Evolutionary conservation across 805 yeast species (phyloP).

Genomic region (Kodamaea sagamina): DNA sequence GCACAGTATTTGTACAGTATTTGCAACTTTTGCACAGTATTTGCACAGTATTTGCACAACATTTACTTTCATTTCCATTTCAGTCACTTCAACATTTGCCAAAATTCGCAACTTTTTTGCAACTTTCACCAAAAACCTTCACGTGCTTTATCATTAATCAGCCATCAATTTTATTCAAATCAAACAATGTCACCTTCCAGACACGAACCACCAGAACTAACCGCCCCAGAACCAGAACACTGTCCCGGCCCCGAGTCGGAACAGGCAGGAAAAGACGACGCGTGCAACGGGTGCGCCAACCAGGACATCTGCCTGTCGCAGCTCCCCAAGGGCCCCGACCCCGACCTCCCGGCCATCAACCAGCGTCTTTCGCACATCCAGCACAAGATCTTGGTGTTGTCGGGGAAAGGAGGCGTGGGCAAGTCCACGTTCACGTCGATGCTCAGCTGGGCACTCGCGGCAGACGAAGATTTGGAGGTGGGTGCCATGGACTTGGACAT

Average conservation of each 20-base stretch:
- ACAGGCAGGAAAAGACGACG: slow-evolving; percentile 88
- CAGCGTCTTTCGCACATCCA: slow-evolving; percentile 61
- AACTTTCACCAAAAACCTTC: too few species aligned
- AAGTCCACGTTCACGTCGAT: slow-evolving; percentile 94
- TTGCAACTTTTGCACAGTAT: too few species aligned
- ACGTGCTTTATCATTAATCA: background rate
- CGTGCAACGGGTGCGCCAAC: slow-evolving; percentile 94
- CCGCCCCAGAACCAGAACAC: slow-evolving; percentile 90
- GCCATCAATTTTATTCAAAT: too few species aligned
- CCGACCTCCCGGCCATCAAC: slow-evolving; percentile 78
- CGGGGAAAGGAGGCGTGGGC: slow-evolving; percentile 96
- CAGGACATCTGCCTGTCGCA: slow-evolving; percentile 82
- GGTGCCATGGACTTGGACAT: slow-evolving; percentile 98
- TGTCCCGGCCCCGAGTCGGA: slow-evolving; percentile 99
- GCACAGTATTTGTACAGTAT: too few species aligned
- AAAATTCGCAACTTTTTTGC: too few species aligned
- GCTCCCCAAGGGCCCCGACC: slow-evolving; percentile 92
- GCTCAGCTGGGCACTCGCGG: slow-evolving; percentile 96
- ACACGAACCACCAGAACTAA: slow-evolving; percentile 17
- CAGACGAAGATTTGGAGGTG: slow-evolving; percentile 73
- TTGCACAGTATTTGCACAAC: too few species aligned
- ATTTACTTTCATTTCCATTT: too few species aligned
- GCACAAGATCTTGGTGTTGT: slow-evolving; percentile 78
- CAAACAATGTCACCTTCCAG: slow-evolving; percentile 10
- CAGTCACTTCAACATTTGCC: too few species aligned